Percentiles rank a stretch among this genome's conserved stretches.
phyloP scores from a whole-genome alignment of 2,329 filamentous ascomycete species.

The Metarhizium rileyi region DNA sequence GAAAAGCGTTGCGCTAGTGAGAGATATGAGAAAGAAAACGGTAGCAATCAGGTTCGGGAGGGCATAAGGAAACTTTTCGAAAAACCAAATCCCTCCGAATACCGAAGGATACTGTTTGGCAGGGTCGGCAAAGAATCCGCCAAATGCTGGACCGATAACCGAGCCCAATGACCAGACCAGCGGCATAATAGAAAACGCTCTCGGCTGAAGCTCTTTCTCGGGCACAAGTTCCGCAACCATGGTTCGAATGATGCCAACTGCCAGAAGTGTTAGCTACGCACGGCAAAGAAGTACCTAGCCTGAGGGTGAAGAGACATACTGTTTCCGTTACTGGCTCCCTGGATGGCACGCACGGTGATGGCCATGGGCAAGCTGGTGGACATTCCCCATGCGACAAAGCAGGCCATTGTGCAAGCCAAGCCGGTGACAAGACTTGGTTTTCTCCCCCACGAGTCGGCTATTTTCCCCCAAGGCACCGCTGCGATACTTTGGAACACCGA shows the following conservation, averaged over 20 bases:
- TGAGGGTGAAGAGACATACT: slow-evolving; percentile 36
- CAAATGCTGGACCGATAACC: slow-evolving; percentile 80
- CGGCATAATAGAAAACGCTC: slow-evolving; percentile 89
- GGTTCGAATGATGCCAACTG: slow-evolving; percentile 81
- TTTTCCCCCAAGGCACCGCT: slow-evolving; percentile 65
- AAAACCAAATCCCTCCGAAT: slow-evolving; percentile 57
- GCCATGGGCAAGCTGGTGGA: slow-evolving; percentile 73
- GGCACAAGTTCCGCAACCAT: slow-evolving; percentile 91
- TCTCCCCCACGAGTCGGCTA: slow-evolving; percentile 69
- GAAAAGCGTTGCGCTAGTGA: slow-evolving; percentile 66
- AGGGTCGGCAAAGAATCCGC: slow-evolving; percentile 77
- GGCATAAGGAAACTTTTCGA: slow-evolving; percentile 70
- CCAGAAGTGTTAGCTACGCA: neutral
- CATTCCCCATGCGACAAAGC: slow-evolving; percentile 75
- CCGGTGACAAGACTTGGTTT: slow-evolving; percentile 73
- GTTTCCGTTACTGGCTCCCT: slow-evolving; percentile 81
- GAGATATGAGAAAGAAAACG: slow-evolving; percentile 67
- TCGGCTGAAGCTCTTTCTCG: slow-evolving; percentile 74
- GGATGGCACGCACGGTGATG: slow-evolving; percentile 64
- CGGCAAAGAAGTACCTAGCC: slow-evolving; percentile 17
- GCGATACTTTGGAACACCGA: slow-evolving; percentile 62
- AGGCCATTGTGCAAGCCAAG: slow-evolving; percentile 68
- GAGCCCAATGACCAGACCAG: slow-evolving; percentile 79
- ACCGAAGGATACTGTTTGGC: slow-evolving; percentile 61
- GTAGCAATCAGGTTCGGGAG: slow-evolving; percentile 76